Percentiles rank a stretch among this genome's conserved stretches.
phyloP scores from a whole-genome alignment of 805 yeast species.

The Ogataea siamensis region DNA sequence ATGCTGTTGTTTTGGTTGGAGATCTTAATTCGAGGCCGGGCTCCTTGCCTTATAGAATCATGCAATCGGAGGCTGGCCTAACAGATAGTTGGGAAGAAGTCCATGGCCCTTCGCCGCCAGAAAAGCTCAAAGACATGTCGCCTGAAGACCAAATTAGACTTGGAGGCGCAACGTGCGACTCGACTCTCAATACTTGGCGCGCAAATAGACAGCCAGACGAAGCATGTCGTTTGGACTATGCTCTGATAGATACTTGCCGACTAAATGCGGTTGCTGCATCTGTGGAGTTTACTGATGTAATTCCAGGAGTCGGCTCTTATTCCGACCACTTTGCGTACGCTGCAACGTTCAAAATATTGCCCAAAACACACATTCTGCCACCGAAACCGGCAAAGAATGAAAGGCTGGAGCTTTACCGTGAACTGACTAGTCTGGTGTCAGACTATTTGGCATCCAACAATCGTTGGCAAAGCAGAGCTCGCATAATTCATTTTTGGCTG shows the following conservation, averaged over 20 bases:
- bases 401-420: constrained; percentile 41
- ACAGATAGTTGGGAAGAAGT: constrained; percentile 79
- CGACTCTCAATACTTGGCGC: constrained; percentile 86
- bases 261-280: constrained; percentile 58
- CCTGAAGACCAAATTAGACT: constrained; percentile 61
- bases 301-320: constrained; percentile 69
- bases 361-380: constrained; percentile 6
- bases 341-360: constrained; percentile 38
- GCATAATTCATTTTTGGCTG: constrained; percentile 59
- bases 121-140: constrained; percentile 42
- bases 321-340: constrained; percentile 92
- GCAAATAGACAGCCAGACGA: constrained; percentile 49
- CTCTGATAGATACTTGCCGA: constrained; percentile 61
- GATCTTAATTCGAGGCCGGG: constrained; percentile 90
- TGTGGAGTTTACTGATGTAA: constrained; percentile 70
- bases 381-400: constrained; percentile 7
- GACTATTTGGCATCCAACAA: constrained; percentile 50
- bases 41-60: constrained; percentile 72
- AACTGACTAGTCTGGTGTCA: constrained; percentile 46
- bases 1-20: constrained; percentile 86
- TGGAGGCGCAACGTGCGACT: constrained; percentile 92
- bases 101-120: constrained; percentile 47
- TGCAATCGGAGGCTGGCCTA: constrained; percentile 66
- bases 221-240: constrained; percentile 90
- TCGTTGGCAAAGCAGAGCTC: constrained; percentile 59